A percentile compares a stretch with the other conserved stretches of the same genome.
Evolutionary conservation across 2,329 filamentous ascomycete species (phyloP).

Genomic region (Simplicillium aogashimaense): DNA sequence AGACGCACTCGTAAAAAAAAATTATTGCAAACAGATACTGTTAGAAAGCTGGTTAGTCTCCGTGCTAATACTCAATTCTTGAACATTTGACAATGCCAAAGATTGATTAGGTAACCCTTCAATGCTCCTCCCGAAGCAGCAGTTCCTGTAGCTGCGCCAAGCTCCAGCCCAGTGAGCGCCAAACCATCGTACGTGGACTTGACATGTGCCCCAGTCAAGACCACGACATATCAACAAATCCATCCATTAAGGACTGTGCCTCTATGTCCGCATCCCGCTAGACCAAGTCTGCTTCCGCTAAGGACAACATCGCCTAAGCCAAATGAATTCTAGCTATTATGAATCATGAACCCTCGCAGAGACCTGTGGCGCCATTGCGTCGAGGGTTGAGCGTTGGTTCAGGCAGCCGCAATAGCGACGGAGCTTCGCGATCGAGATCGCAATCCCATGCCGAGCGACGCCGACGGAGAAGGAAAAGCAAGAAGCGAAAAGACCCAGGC

Average conservation of each 20-base stretch:
- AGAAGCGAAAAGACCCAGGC: slow-evolving; percentile 27
- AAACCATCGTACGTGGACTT: too few relatives aligned
- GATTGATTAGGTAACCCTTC: too few relatives aligned
- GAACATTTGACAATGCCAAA: too few relatives aligned
- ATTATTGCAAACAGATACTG: too few relatives aligned
- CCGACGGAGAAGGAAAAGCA: slow-evolving; percentile 24
- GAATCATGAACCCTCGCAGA: slow-evolving; percentile 39
- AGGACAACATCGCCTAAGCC: slow-evolving; percentile 19
- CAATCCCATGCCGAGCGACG: slow-evolving; percentile 15
- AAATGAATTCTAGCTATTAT: slow-evolving; percentile 31
- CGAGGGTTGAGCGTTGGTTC: not conserved
- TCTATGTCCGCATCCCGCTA: too few relatives aligned
- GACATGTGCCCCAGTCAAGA: not conserved
- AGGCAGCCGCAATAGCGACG: slow-evolving; percentile 5
- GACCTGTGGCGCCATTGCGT: slow-evolving; percentile 21
- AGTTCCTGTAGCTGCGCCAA: not conserved
- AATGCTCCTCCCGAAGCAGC: too few relatives aligned
- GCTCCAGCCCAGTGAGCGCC: not conserved
- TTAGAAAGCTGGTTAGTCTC: too few relatives aligned
- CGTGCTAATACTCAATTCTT: too few relatives aligned
- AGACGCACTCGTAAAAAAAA: too few relatives aligned
- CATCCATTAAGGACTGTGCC: too few relatives aligned
- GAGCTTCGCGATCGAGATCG: slow-evolving; percentile 11
- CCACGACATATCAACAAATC: not conserved
- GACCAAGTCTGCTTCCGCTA: slow-evolving; percentile 13